These are phyloP conservation scores for Phytophthora tubulina DNA, from an alignment of 352 stramenopile species.

Conservation along the genomic window DNA sequence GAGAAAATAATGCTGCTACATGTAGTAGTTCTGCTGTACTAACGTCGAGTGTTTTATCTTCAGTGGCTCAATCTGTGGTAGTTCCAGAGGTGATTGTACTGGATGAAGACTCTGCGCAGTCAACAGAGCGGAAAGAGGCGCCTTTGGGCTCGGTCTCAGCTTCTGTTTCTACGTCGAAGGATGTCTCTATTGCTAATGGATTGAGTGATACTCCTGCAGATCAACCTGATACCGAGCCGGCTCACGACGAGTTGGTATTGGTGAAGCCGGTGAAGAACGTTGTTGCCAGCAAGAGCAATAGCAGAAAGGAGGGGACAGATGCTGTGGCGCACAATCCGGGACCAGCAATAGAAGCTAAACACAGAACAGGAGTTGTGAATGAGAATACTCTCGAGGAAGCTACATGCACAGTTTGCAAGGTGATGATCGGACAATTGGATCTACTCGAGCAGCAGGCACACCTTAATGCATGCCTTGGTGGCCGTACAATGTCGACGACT, in stretches of 20 bases:
- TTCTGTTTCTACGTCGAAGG: not conserved
- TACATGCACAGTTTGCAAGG: conserved; percentile 40
- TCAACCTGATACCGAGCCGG: conserved; percentile 34
- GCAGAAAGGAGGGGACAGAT: not conserved
- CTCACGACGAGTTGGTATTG: conserved; percentile 7
- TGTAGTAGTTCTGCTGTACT: conserved; percentile 9
- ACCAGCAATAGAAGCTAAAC: not conserved
- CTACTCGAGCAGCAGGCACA: conserved; percentile 47
- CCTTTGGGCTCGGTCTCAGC: not conserved
- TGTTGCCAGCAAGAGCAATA: not conserved
- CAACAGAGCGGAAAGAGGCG: not conserved
- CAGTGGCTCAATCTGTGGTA: conserved; percentile 11
- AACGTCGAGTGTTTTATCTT: conserved; percentile 21
- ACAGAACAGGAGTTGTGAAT: conserved; percentile 9
- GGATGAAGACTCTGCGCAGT: conserved; percentile 18
- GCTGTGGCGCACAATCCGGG: not conserved
- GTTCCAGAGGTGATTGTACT: conserved; percentile 25
- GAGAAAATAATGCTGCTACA: not conserved
- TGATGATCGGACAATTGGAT: conserved; percentile 44
- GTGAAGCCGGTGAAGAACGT: conserved; percentile 3
- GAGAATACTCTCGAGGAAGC: conserved; percentile 23
- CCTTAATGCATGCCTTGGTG: conserved; percentile 51
- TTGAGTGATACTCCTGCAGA: conserved; percentile 7
- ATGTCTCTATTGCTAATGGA: conserved; percentile 1
- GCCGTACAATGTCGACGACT: conserved; percentile 1